Evolutionary conservation across 345 rosid genomes (phyloP), one percentile per base, ranked within the genome.

Genomic region (Salix caprea): DNA sequence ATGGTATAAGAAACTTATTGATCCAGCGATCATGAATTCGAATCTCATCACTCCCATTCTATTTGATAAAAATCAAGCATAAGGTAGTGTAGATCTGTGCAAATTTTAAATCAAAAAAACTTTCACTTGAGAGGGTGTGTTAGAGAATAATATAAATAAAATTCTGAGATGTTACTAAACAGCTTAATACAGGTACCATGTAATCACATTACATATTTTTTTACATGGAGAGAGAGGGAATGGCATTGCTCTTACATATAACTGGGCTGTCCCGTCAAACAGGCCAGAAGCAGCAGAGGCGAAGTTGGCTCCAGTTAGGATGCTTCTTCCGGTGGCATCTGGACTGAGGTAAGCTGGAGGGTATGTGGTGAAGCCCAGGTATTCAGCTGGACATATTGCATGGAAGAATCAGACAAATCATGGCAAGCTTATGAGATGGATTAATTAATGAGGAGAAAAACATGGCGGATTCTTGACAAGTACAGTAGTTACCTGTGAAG

Each of bases 221-320:
- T 15, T 10, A 78, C 18, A 18, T 32, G 18, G n/a, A 72, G 32
- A 74, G 26, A 39, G 19, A 37, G 36, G 46, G 3, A 34, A 34
- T n/a, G 34, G 62, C 11, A 21, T 50, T 62, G 68, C 74, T 84
- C 28, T 39, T 84, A 91, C 96, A 79, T 89, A 94, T 84, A 89
- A 79, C 68, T 81, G 86, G 67, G 97, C 86, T 42, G 98, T 94
- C 11, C 86, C 80, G 77, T 92, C 94, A 36, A 78, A 87, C 23
- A 82, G 86, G 68, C 97, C 99, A 62, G 97, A 95, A 78, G 94
- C 90, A 70, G 91, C 97, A 1, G 97, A 93, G 70, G 97, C 97
- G 61, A 95, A 95, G 90, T 91, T 95, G 72, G 85, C 96, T 65
- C 96, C 99, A 2, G 78, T 90, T 73, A 93, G 76, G 76, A 95